A percentile compares a stretch with the other conserved stretches of the same genome.
phyloP scores from a whole-genome alignment of 2,329 filamentous ascomycete genomes.

The Talaromyces piceae region DNA sequence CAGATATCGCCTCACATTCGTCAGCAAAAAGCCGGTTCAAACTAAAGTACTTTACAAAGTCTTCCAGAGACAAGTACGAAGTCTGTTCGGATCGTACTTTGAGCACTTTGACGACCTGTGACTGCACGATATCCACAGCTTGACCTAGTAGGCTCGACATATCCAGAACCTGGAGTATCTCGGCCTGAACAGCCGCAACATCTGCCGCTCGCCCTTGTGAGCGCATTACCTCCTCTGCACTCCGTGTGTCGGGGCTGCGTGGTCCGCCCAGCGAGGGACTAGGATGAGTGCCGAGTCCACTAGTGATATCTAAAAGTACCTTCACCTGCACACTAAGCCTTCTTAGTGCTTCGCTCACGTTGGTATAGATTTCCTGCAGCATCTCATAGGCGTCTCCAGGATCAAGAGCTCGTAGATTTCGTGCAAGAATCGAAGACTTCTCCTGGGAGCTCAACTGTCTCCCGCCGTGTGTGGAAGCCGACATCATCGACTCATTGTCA shows the following conservation, averaged over 20 bases:
- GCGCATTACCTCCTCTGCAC: constrained; percentile 35
- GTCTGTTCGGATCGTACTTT: constrained; percentile 58
- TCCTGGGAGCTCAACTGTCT: constrained; percentile 71
- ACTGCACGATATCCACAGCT: constrained; percentile 60
- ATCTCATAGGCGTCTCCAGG: constrained; percentile 77
- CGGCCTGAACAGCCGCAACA: constrained; percentile 42
- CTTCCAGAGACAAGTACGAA: constrained; percentile 45
- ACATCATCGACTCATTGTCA: constrained; percentile 83
- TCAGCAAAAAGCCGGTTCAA: constrained; percentile 59
- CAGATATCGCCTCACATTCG: constrained; percentile 60
- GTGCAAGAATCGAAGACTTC: constrained; percentile 78
- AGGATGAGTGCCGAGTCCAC: constrained; percentile 39
- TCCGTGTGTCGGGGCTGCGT: constrained; percentile 39
- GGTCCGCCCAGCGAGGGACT: constrained; percentile 33
- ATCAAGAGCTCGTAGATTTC: constrained; percentile 79
- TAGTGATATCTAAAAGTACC: constrained; percentile 87
- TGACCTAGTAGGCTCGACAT: constrained; percentile 59
- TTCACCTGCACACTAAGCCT: constrained; percentile 87
- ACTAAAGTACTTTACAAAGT: constrained; percentile 56
- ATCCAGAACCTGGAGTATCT: constrained; percentile 56
- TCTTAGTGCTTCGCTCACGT: constrained; percentile 77
- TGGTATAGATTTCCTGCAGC: constrained; percentile 73
- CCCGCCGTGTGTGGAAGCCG: constrained; percentile 68
- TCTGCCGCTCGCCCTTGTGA: constrained; percentile 18
- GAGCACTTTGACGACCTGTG: constrained; percentile 56